Evolutionary conservation across 148 eudicot species (phyloP).

Genomic region (Rhododendron vialii): DNA sequence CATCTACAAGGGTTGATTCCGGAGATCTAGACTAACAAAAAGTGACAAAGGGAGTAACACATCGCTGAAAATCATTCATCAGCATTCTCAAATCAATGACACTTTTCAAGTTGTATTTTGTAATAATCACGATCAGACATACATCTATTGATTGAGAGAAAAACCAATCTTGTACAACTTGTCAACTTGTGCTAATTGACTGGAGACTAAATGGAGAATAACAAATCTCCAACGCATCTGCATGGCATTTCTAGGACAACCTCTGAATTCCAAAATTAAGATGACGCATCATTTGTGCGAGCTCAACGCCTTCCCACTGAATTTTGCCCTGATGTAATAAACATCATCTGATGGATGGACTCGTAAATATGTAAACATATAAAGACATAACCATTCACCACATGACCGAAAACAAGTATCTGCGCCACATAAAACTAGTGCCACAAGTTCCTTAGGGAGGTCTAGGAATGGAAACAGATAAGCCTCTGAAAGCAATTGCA

Average conservation of each 20-base stretch:
- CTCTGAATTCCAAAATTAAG: neutral
- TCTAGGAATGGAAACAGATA: neutral
- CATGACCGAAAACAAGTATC: neutral
- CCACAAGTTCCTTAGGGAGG: neutral
- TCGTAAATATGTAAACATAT: neutral
- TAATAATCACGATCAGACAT: neutral
- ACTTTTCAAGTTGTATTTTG: neutral
- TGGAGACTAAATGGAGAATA: neutral
- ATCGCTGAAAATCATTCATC: neutral
- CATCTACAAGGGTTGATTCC: neutral
- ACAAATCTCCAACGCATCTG: neutral
- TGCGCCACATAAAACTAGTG: neutral
- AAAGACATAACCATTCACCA: neutral
- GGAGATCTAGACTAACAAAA: neutral
- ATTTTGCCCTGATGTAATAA: neutral
- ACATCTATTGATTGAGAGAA: neutral
- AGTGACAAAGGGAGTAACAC: neutral
- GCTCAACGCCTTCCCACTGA: neutral
- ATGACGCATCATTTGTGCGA: neutral
- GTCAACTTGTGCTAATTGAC: neutral
- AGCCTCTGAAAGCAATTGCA: conserved; percentile 4
- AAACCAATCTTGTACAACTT: neutral
- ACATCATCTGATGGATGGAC: neutral
- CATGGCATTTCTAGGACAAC: neutral
- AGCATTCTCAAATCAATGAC: neutral